These are phyloP conservation scores for Mesembryanthemum crystallinum DNA, from an alignment of 148 eudicot genomes.

Conservation along the genomic window DNA sequence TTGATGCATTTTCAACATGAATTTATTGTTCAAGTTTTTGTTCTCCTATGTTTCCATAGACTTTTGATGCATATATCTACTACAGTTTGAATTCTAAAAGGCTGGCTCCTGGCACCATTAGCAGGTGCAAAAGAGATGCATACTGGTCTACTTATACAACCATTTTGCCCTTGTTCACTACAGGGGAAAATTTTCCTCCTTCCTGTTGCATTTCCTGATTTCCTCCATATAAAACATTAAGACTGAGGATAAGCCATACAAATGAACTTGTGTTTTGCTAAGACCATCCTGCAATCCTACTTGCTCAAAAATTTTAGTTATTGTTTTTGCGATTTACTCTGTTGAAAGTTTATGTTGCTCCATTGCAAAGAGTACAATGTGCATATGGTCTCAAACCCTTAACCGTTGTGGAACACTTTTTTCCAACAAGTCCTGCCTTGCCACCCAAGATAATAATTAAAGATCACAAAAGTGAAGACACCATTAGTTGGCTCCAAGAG, in stretches of 20 bases:
- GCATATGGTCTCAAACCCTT: no score
- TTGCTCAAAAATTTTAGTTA: neutral
- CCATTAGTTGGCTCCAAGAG: no score
- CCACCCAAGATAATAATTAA: no score
- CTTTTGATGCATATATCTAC: neutral
- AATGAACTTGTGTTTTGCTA: neutral
- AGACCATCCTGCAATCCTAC: neutral
- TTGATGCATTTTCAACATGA: neutral
- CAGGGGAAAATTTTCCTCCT: neutral
- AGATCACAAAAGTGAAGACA: no score
- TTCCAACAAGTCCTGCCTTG: no score
- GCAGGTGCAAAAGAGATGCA: no score
- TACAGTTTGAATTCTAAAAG: neutral
- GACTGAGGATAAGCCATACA: neutral
- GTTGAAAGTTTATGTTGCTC: neutral
- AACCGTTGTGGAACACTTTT: no score
- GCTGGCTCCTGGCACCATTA: neutral
- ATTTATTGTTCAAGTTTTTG: neutral
- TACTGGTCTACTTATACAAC: neutral
- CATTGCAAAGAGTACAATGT: no score
- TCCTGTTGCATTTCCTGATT: neutral
- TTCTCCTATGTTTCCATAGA: neutral
- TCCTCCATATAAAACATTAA: neutral
- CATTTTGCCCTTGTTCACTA: neutral
- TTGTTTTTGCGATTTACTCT: no score